Base-by-base conservation (phyloP, 768 basidiomycete species). In the Boletus vermiculosoides region DNA sequence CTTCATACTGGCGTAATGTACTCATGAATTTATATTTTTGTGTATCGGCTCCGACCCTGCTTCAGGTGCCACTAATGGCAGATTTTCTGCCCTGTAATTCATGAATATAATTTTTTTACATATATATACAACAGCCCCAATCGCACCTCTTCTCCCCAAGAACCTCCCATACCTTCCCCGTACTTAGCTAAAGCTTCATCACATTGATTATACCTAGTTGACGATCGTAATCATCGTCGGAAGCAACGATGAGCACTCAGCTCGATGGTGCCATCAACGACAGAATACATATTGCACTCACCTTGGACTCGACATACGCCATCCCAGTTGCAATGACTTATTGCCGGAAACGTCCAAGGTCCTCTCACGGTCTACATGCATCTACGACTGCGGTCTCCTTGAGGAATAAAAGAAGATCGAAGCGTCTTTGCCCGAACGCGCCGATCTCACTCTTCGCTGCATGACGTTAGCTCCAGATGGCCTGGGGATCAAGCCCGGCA, bases 251-350 rank as follows among this genome's bases (percentile, higher is more conserved):
- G 18, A 39, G 8, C 18, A 39, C 37, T 9, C 37, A 39, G 37
- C 37, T 8, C 16, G 18, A 39, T 8, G 16, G 13, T 9, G 37
- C 37, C 18, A 39, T n/a, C 16, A 39, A 12, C 37, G 37, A 39
- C 37, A 39, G 37, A 39, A 39, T 39, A 7, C 37, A 39, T 39
- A n/a, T 39, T 4, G 18, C 18, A 7, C 64, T 81, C 7, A 64
- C 74, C 16, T 57, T 77, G 28, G 74, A 81, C 63, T 66, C 74
- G 5, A 52, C 65, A 0, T 83, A 78, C 57, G 78, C 76, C 4
- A 76, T 80, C 62, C 71, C 78, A 3, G 77, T 77, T 7, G 75
- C 80, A 1, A 80, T 83, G 13, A 71, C 76, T 23, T 56, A 63
- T 73, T 4, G 61, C 75, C 2, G 63, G 70, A 40, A 62, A 66